A percentile compares a stretch with the other conserved stretches of the same genome.
Conservation (phyloP, 1,284 basidiomycete species). For the Ustilago shanxiensis region DNA sequence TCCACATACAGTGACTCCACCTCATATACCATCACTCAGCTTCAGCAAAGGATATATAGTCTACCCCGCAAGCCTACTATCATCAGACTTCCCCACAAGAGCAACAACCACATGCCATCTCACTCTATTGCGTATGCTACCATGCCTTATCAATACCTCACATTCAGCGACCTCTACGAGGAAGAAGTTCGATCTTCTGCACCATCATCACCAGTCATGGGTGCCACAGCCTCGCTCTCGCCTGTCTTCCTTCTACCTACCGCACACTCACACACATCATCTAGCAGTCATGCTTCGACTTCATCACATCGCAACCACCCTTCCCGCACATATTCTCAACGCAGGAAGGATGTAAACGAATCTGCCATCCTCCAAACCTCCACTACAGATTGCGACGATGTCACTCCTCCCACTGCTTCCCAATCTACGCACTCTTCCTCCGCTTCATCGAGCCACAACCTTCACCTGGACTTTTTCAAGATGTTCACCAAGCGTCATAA, state of each 20-base stretch:
- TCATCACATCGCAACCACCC: not conserved
- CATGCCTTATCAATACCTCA: conserved; percentile 51
- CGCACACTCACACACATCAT: conserved; percentile 7
- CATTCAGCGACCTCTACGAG: conserved; percentile 55
- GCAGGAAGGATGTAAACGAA: conserved; percentile 9
- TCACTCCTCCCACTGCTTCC: conserved; percentile 7
- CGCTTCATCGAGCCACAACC: not conserved
- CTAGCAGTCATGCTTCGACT: conserved; percentile 7
- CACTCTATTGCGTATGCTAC: not conserved
- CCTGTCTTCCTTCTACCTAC: conserved; percentile 44
- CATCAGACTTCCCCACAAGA: not conserved
- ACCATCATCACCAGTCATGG: conserved; percentile 45
- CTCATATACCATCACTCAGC: not conserved
- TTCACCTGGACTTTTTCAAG: conserved; percentile 30
- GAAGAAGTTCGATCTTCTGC: conserved; percentile 40
- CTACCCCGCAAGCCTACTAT: not conserved
- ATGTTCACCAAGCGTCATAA: conserved; percentile 23
- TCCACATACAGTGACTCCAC: conserved; percentile 4
- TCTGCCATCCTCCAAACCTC: conserved; percentile 27
- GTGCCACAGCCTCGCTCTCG: conserved; percentile 21
- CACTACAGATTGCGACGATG: conserved; percentile 33
- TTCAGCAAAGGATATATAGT: not conserved
- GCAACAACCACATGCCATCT: not conserved
- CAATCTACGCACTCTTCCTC: conserved; percentile 9
- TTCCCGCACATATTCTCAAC: conserved; percentile 11